Evolutionary conservation across 2,329 filamentous ascomycete species (phyloP), one percentile per base, ranked within the genome.

Genomic region (Fusarium sp.): DNA sequence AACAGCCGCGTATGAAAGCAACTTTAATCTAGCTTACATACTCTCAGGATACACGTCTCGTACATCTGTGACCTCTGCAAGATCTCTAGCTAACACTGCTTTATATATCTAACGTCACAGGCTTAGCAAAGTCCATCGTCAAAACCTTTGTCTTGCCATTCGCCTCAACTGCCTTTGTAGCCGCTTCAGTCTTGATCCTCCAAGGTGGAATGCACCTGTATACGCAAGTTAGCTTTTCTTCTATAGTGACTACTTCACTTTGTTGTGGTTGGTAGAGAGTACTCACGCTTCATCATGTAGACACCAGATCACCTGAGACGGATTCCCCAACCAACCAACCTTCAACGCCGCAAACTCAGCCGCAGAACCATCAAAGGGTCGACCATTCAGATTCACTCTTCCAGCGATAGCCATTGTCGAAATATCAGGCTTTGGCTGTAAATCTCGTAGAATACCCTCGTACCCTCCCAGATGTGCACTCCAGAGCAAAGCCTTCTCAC

Each of bases 281-380:
- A 32, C 56, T 0, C n/a, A 64, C 62, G 62, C 38, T 44, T 64
- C 62, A 11, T 64, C 44, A 6, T 64, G 62, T 28, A 64, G 7
- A 62, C 62, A 64, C 57, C 62, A 62, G 1, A 64, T 52, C 5
- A 64, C 30, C 1, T 15, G 45, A 7, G 18, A 4, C 5, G 62
- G 57, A 1, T 20, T 44, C 11, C 57, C 57, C 7, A 64, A 3
- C 62, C 45, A 64, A 0, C 14, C 57, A 10, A 52, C 57, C 14
- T 62, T 62, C 38, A 32, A n/a, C 10, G 57, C 38, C 1, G 30
- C 62, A 28, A 64, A 62, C 7, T 51, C 62, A 20, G 62, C 62
- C 3, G 62, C 13, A 1, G 44, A 62, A 0, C 62, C 62, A 28
- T 64, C 62, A 13, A 62, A 64, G 0, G 62, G 45, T 0, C 30